Evolutionary conservation across 768 basidiomycete genomes (phyloP).

Genomic region (Leccinum disarticulatum): DNA sequence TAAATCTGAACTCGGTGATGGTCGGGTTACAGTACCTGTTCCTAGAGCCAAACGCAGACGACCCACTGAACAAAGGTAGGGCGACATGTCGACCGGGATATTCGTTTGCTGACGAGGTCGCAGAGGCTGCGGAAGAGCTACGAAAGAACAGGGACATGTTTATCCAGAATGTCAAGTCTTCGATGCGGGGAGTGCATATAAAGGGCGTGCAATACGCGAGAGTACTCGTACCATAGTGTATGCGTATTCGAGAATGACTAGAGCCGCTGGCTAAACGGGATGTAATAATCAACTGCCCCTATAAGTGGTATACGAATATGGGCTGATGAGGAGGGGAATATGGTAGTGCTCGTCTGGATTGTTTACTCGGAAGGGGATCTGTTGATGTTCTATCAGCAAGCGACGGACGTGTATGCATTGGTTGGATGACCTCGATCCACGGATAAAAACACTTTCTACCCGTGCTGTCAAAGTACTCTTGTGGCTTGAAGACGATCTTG

Average conservation of each 20-base stretch:
- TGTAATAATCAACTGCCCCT: conserved; percentile 67
- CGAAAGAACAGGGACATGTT: conserved; percentile 86
- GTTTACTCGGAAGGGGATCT: conserved; percentile 79
- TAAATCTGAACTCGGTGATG: conserved; percentile 98
- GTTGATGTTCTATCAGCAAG: conserved; percentile 8
- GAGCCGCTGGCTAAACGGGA: conserved; percentile 4
- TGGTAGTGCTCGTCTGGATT: conserved; percentile 84
- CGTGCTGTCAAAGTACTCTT: conserved; percentile 71
- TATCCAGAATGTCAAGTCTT: conserved; percentile 76
- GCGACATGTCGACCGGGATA: not conserved
- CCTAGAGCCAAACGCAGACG: conserved; percentile 97
- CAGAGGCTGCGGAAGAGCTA: conserved; percentile 96
- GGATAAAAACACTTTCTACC: conserved; percentile 81
- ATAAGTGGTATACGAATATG: conserved; percentile 90
- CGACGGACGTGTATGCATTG: not conserved
- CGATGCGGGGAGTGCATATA: conserved; percentile 81
- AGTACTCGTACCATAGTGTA: conserved; percentile 52
- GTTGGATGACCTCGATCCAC: conserved; percentile 72
- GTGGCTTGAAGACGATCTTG: conserved; percentile 84
- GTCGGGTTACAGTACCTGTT: conserved; percentile 98
- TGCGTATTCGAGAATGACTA: conserved; percentile 3
- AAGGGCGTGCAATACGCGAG: conserved; percentile 79
- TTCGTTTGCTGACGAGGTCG: conserved; percentile 11
- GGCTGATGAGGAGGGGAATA: conserved; percentile 88
- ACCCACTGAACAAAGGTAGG: conserved; percentile 96